Evolutionary conservation across 2,329 filamentous ascomycete species (phyloP).

Genomic region (Fusarium palustre): DNA sequence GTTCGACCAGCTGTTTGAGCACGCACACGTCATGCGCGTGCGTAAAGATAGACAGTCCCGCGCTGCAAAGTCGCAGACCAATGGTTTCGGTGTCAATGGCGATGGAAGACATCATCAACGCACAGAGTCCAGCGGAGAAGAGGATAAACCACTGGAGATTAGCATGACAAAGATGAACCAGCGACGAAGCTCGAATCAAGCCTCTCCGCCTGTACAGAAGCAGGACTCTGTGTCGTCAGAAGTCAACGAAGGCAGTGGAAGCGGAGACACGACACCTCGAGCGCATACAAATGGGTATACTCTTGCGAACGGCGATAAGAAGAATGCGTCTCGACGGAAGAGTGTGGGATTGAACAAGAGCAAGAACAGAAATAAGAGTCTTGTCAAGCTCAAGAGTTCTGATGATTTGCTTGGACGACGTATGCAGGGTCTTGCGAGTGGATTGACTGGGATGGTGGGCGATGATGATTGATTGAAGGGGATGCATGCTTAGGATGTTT

Average conservation of each 20-base stretch:
- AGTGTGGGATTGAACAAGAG: slow-evolving; percentile 46
- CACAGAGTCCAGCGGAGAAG: slow-evolving; percentile 77
- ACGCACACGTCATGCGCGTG: slow-evolving; percentile 57
- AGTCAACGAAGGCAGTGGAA: slow-evolving; percentile 24
- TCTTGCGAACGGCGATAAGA: slow-evolving; percentile 42
- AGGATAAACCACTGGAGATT: slow-evolving; percentile 87
- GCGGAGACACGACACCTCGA: slow-evolving; percentile 33
- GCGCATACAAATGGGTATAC: slow-evolving; percentile 31
- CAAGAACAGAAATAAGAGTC: slow-evolving; percentile 60
- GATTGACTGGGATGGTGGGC: slow-evolving; percentile 62
- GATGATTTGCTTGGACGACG: slow-evolving; percentile 68
- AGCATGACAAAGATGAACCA: slow-evolving; percentile 66
- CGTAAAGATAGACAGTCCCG: slow-evolving; percentile 38
- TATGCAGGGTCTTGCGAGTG: slow-evolving; percentile 68
- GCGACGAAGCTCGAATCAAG: slow-evolving; percentile 48
- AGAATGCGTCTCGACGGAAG: slow-evolving; percentile 42
- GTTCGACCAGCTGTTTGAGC: slow-evolving; percentile 81
- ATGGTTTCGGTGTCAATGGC: slow-evolving; percentile 38
- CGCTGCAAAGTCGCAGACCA: slow-evolving; percentile 10
- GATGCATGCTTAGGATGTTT: slow-evolving; percentile 15
- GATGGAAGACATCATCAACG: slow-evolving; percentile 47
- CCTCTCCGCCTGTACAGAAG: slow-evolving; percentile 16
- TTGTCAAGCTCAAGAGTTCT: slow-evolving; percentile 67
- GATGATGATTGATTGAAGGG: slow-evolving; percentile 54
- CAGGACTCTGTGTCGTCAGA: slow-evolving; percentile 25